Evolutionary conservation across 208 protist species (phyloP), one percentile per base, ranked within the genome.

Genomic region (Crithidia brevicula): DNA sequence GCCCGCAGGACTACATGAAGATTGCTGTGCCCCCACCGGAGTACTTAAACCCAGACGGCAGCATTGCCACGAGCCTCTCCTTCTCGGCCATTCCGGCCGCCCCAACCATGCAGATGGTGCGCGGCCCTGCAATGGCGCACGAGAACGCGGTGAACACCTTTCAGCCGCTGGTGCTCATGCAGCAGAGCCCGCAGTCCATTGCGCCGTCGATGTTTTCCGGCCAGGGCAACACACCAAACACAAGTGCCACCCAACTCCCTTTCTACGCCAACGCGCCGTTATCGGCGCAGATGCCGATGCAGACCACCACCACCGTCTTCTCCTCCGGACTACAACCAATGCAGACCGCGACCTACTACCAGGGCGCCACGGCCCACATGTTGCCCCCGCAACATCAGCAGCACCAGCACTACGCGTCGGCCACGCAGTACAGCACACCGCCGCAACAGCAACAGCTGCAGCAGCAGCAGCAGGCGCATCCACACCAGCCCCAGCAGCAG

Each of bases 1-100:
- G 71, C 6, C 88, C 83, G 16, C 85, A 91, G 28, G 79, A 91
- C 16, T 89, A 86, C 72, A 94, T 94, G 88, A 60, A 72, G n/a
- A 56, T 93, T 25, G 84, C 81, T 1, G 42, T 69, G 16, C 84
- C 88, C 0, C 88, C 88, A 23, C 42, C 67, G 0, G 69, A 87
- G 69, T 85, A 76, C 56, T 46, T 91, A 15, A 71, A 70, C 34
- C 63, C 72, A 0, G 69, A 77, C 28, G 72, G 58, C 36, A 80
- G 69, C 25, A 80, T 75, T 28, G 36, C 73, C 27, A 58, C 79
- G 8, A 7, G 49, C 34, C 30, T 75, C 40, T 38, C 64, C 10
- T 45, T 68, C 47, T 20, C 72, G 4, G 25, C 57, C 2, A 15
- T 65, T 2, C 42, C 43, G 28, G 23, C 62, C 4, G 11, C 63